Evolutionary conservation across 805 yeast species (phyloP), one percentile per base, ranked within the genome.

Genomic region (Suhomyces prunicola): DNA sequence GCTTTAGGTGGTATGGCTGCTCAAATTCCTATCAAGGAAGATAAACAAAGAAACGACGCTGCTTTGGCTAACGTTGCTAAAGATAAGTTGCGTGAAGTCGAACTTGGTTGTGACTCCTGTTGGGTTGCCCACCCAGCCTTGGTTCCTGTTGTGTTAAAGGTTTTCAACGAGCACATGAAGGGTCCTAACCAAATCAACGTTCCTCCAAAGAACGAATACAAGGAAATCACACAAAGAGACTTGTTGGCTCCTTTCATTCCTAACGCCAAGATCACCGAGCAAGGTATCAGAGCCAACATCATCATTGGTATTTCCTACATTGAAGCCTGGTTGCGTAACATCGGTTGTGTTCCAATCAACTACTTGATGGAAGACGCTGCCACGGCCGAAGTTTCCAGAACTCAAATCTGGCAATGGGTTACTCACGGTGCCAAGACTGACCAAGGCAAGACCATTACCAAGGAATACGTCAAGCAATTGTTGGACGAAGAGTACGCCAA

Each of bases 1-100:
- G 93, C 93, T 17, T 86, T 88, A 84, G 94, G 96, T 61, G 96
- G 96, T 61, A 88, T 88, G 96, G 93, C 94, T 58, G 93, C 93
- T 4, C 88, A 87, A 60, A 86, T 88, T 61, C 93, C 94, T 57
- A 87, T 87, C 72, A 87, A 87, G 69, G 77, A 82, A 58, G 91
- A 88, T 63, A 74, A 78, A 33, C 81, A 74, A 54, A 81, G 84
- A 56, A 87, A 88, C 71, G 75, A 76, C 46, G 72, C 74, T 47
- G 93, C 92, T 8, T 80, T 88, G 84, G 83, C 79, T 47, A 86
- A 86, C 59, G 94, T 88, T 50, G 79, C 82, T 58, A 81, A 78
- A 67, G 96, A 88, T 71, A 88, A 88, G 72, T 78, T 85, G 59
- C 76, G 94, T 61, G 96, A 88, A 71, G 87, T 87, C 47, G 71